These are phyloP conservation scores for Ceratocystiopsis brevicomis DNA, from an alignment of 2,329 filamentous ascomycete species.

Conservation along the genomic window DNA sequence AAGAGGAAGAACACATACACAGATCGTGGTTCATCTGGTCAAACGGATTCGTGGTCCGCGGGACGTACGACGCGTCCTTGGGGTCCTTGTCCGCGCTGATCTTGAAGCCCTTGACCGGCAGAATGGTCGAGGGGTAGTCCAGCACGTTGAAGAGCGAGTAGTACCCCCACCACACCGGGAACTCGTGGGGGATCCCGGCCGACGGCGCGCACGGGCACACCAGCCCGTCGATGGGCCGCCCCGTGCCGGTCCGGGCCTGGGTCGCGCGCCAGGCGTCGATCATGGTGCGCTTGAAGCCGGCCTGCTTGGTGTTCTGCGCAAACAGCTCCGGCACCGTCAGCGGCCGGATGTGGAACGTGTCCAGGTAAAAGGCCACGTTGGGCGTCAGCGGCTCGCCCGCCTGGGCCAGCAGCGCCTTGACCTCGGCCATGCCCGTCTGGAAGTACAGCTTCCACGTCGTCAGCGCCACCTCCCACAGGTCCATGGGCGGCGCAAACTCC, in stretches of 20 bases:
- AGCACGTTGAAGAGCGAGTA: constrained; percentile 4
- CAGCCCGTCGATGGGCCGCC: constrained; percentile 34
- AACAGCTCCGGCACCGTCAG: constrained; percentile 1
- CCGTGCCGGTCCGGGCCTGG: constrained; percentile 5
- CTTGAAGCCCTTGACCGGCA: constrained; percentile 1
- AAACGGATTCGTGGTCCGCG: constrained; percentile 1
- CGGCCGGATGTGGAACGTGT: background rate
- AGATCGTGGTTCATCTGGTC: constrained; percentile 2
- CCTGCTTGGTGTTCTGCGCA: background rate
- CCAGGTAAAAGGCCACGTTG: constrained; percentile 1
- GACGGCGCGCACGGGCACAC: constrained; percentile 28
- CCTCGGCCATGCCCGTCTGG: constrained; percentile 1
- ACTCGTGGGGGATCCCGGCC: constrained; percentile 3
- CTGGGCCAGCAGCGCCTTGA: background rate
- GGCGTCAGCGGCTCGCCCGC: background rate
- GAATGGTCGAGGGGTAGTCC: constrained; percentile 5
- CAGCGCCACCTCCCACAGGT: constrained; percentile 2
- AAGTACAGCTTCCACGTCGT: constrained; percentile 2
- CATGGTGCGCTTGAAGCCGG: background rate
- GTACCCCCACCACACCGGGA: constrained; percentile 6
- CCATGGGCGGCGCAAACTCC: constrained; percentile 2
- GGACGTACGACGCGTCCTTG: background rate
- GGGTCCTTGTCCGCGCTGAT: background rate
- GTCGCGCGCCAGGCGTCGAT: background rate
- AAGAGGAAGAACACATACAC: too few species aligned